phyloP scores from a whole-genome alignment of 2,329 filamentous ascomycete genomes.

The Fusarium tuaranense region DNA sequence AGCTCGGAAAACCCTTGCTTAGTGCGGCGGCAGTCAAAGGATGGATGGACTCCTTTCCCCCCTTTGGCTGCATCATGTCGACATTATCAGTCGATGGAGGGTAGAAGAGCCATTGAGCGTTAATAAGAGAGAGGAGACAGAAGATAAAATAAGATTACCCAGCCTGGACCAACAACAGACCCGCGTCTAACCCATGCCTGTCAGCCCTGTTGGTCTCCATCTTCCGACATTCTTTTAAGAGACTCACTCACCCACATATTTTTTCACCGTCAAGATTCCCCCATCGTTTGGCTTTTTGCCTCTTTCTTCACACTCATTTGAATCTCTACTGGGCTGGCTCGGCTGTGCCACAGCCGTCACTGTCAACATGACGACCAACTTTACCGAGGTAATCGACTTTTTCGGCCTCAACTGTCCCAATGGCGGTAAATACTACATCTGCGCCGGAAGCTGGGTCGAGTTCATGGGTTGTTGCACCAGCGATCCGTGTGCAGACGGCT shows the following conservation, averaged over 20 bases:
- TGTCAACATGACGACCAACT: slow-evolving; percentile 3
- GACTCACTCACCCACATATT: not conserved
- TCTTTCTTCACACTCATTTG: not conserved
- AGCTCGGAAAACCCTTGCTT: not conserved
- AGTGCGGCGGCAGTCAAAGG: not conserved
- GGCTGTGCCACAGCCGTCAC: not conserved
- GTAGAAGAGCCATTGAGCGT: not conserved
- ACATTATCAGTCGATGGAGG: not conserved
- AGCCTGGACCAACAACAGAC: not conserved
- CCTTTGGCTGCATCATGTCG: not conserved
- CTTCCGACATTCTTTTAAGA: not conserved
- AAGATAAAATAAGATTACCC: not conserved
- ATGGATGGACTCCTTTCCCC: not conserved
- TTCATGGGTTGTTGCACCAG: slow-evolving; percentile 54
- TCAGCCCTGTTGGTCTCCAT: not conserved
- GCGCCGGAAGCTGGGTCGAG: slow-evolving; percentile 41
- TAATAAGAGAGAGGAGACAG: not conserved
- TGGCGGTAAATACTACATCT: slow-evolving; percentile 51
- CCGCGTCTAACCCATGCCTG: not conserved
- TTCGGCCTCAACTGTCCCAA: slow-evolving; percentile 47
- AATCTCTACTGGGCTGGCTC: not conserved
- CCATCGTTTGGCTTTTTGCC: not conserved
- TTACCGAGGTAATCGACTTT: not conserved
- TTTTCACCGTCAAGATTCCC: not conserved
- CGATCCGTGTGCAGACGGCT: slow-evolving; percentile 48